phyloP scores from a whole-genome alignment of 176 grass and related monocot species.

The Carex cristatella region DNA sequence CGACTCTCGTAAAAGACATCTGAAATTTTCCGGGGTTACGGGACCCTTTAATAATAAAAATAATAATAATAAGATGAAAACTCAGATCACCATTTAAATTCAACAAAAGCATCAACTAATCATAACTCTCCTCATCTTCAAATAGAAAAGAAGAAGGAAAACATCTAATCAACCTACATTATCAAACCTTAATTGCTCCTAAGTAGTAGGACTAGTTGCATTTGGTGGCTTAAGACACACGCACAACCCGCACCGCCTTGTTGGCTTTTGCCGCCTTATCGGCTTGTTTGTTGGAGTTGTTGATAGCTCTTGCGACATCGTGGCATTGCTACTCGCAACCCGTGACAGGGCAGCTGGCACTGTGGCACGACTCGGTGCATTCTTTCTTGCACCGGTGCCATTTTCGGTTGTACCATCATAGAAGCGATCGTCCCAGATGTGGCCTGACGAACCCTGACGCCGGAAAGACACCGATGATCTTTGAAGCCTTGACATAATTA shows the following conservation, averaged over 20 bases:
- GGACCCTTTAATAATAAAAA: too few relatives aligned
- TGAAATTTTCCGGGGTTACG: too few relatives aligned
- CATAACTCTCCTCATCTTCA: background rate
- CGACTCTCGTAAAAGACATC: too few relatives aligned
- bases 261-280: background rate
- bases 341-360: background rate
- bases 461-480: conserved; percentile 58
- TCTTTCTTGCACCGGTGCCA: background rate
- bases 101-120: background rate
- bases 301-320: background rate
- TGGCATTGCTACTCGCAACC: background rate
- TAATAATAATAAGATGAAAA: background rate
- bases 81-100: background rate
- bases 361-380: background rate
- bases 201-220: background rate
- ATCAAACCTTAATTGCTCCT: conserved; percentile 2
- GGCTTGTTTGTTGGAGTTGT: background rate
- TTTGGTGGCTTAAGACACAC: background rate
- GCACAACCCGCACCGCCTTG: background rate
- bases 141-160: background rate
- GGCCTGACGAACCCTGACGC: conserved; percentile 54
- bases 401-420: background rate
- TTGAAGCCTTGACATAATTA: conserved; percentile 44
- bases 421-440: conserved; percentile 42
- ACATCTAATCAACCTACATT: background rate